phyloP scores from a whole-genome alignment of 495 filamentous ascomycete species.

The Neurospora discreta region DNA sequence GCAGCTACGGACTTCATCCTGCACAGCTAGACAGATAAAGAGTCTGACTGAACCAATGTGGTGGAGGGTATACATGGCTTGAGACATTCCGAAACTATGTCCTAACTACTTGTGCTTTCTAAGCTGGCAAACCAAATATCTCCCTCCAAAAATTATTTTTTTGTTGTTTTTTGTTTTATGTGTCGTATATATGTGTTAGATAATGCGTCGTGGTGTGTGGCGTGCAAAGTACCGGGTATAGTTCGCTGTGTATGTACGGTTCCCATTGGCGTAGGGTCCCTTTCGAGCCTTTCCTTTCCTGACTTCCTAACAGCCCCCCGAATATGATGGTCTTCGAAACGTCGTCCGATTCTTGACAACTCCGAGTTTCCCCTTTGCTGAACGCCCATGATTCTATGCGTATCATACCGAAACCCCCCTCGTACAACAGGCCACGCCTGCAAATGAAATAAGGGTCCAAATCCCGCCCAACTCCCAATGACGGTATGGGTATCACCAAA shows the following conservation, averaged over 20 bases:
- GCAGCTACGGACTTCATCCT: background rate
- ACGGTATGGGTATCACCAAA: constrained; percentile 13
- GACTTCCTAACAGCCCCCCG: background rate
- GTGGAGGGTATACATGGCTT: constrained; percentile 3
- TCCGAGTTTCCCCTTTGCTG: background rate
- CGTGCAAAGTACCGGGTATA: background rate
- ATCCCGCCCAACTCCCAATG: constrained; percentile 7
- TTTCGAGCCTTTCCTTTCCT: background rate
- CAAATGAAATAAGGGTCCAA: background rate
- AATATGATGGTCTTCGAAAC: background rate
- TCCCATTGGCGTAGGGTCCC: background rate
- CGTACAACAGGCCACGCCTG: background rate
- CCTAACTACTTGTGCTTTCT: constrained; percentile 2
- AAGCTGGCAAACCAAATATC: constrained; percentile 9
- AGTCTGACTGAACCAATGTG: background rate
- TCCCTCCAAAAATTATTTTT: constrained; percentile 11
- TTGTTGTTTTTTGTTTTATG: constrained; percentile 5
- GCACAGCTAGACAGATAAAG: background rate
- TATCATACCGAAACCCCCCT: background rate
- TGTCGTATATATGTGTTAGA: background rate
- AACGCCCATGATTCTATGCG: background rate
- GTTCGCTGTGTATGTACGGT: background rate
- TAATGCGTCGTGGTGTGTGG: background rate
- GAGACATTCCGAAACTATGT: constrained; percentile 18
- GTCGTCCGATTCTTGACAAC: background rate